A percentile compares a stretch with the other conserved stretches of the same genome.
Evolutionary conservation across 2,329 filamentous ascomycete genomes (phyloP).

Genomic region (Arthrinium phaeospermum): DNA sequence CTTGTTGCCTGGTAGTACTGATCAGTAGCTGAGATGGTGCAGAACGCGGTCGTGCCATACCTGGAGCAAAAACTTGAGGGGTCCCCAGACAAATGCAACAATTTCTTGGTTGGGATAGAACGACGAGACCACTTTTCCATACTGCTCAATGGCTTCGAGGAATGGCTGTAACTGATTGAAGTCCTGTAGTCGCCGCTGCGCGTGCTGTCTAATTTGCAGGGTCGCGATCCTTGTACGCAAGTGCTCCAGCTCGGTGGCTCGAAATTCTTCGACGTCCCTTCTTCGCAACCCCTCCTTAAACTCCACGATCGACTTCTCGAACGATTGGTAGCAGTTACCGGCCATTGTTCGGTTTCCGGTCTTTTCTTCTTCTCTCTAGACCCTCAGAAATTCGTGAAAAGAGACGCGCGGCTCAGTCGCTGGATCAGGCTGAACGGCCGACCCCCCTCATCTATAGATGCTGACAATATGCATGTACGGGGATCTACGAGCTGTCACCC

Average conservation of each 20-base stretch:
- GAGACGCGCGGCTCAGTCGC: not conserved
- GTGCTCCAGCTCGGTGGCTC: not conserved
- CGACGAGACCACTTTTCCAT: conserved; percentile 31
- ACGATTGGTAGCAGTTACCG: not conserved
- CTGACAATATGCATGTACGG: not conserved
- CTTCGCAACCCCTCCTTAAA: conserved; percentile 13
- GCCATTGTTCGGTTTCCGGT: not conserved
- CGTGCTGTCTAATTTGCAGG: conserved; percentile 8
- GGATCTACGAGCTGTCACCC: not conserved
- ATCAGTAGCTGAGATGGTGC: conserved; percentile 6
- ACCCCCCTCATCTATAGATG: not conserved
- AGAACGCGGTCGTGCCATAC: not conserved
- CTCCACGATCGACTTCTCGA: not conserved
- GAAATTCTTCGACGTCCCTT: conserved; percentile 17
- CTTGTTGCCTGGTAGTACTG: not conserved
- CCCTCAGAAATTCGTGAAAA: not conserved
- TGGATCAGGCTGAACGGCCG: not conserved
- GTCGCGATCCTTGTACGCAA: not conserved
- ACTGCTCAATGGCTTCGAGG: conserved; percentile 34
- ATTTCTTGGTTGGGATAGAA: conserved; percentile 29
- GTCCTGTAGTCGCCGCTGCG: conserved; percentile 18
- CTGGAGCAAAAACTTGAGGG: conserved; percentile 30
- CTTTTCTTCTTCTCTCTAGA: not conserved
- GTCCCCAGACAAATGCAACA: conserved; percentile 36
- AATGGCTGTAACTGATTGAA: conserved; percentile 25